Percentiles rank a stretch among this genome's conserved stretches.
Conservation (phyloP, 148 eudicot species). For the Spergularia bocconei region DNA sequence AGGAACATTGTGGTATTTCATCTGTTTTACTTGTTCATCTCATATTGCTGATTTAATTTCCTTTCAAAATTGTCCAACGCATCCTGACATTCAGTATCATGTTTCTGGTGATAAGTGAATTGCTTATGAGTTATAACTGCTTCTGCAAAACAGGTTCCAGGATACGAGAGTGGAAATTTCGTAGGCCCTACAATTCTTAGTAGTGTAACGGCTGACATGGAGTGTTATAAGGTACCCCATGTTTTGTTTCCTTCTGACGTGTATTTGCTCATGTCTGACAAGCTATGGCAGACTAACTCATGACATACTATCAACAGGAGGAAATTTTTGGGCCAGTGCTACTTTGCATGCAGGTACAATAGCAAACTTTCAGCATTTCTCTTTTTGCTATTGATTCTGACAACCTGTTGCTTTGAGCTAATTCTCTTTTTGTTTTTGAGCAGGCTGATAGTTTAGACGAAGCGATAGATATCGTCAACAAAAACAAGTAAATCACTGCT, state of each 20-base stretch:
- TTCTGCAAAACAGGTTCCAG: constrained; percentile 60
- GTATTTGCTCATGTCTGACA: not conserved
- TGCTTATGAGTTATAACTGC: constrained; percentile 5
- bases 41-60: not conserved
- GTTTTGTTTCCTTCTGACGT: not conserved
- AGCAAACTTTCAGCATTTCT: constrained; percentile 4
- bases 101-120: not conserved
- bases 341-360: constrained; percentile 83
- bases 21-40: constrained; percentile 2
- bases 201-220: constrained; percentile 86
- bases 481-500: constrained; percentile 54
- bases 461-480: constrained; percentile 79
- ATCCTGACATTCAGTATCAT: not conserved
- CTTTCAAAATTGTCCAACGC: constrained; percentile 2
- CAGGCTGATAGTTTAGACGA: constrained; percentile 96
- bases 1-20: constrained; percentile 62
- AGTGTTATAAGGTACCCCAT: constrained; percentile 78
- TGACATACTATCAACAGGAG: constrained; percentile 51
- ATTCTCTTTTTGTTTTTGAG: constrained; percentile 1
- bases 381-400: constrained; percentile 4
- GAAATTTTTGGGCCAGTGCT: constrained; percentile 98
- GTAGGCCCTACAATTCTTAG: constrained; percentile 89
- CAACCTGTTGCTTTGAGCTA: constrained; percentile 3
- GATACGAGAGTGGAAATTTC: constrained; percentile 92
- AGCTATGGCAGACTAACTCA: not conserved